A percentile compares a stretch with the other conserved stretches of the same genome.
Evolutionary conservation across 2,329 filamentous ascomycete species (phyloP).

Genomic region (Colletotrichum melonis): DNA sequence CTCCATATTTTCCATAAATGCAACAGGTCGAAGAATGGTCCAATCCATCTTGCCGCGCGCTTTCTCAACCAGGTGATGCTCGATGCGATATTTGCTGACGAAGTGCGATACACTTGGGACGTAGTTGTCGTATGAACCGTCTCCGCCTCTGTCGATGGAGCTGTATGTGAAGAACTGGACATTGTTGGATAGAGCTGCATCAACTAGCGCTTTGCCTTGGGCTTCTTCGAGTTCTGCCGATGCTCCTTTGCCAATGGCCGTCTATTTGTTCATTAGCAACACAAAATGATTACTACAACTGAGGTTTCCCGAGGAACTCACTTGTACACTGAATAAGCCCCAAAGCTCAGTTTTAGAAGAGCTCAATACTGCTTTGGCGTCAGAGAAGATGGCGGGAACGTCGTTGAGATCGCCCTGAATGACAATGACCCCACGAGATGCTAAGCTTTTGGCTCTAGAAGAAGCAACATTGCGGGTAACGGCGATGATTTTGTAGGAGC

Average conservation of each 20-base stretch:
- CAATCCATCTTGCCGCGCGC: conserved; percentile 57
- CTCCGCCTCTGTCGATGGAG: conserved; percentile 68
- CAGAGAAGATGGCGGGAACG: conserved; percentile 56
- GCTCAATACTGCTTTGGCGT: neutral
- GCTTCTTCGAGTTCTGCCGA: conserved; percentile 38
- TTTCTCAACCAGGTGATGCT: conserved; percentile 61
- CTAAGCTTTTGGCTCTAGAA: conserved; percentile 54
- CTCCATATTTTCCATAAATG: conserved; percentile 66
- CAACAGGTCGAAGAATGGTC: conserved; percentile 68
- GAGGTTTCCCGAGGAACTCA: neutral
- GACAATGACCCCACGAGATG: conserved; percentile 40
- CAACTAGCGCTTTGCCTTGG: conserved; percentile 65
- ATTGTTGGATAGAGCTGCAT: conserved; percentile 60
- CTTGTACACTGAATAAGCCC: conserved; percentile 65
- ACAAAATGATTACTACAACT: neutral
- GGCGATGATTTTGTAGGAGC: conserved; percentile 52
- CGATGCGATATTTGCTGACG: conserved; percentile 65
- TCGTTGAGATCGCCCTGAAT: conserved; percentile 63
- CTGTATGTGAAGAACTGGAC: conserved; percentile 69
- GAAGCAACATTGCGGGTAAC: conserved; percentile 63
- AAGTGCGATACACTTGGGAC: conserved; percentile 67
- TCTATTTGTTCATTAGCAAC: neutral
- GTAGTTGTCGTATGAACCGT: conserved; percentile 57
- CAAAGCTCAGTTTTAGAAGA: conserved; percentile 46
- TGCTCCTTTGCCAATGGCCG: neutral